Percentiles rank a stretch among this genome's conserved stretches.
These are phyloP conservation scores for Exophiala aquamarina DNA, from an alignment of 2,329 filamentous ascomycete genomes.

Conservation along the genomic window DNA sequence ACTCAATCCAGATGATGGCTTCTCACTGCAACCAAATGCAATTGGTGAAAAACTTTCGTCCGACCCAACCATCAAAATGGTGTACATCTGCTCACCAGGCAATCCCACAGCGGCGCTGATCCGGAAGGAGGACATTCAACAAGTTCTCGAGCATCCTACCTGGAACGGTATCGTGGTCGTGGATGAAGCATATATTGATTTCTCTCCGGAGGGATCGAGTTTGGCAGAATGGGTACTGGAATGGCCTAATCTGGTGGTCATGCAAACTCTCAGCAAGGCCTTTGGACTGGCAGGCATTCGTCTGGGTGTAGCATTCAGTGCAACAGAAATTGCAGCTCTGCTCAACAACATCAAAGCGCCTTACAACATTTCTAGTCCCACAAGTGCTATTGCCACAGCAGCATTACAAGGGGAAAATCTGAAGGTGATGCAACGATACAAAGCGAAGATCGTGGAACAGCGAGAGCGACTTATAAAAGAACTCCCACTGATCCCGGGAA, in stretches of 20 bases:
- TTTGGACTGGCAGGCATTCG: slow-evolving; percentile 95
- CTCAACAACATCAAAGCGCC: slow-evolving; percentile 94
- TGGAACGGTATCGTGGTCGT: slow-evolving; percentile 95
- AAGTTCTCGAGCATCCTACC: slow-evolving; percentile 76
- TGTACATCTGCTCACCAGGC: slow-evolving; percentile 91
- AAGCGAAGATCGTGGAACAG: slow-evolving; percentile 70
- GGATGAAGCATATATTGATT: slow-evolving; percentile 97
- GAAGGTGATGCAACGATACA: slow-evolving; percentile 69
- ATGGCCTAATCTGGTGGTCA: slow-evolving; percentile 92
- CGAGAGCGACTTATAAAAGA: slow-evolving; percentile 72
- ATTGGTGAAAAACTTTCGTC: slow-evolving; percentile 66
- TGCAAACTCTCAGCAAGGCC: slow-evolving; percentile 98
- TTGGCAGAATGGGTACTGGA: slow-evolving; percentile 89
- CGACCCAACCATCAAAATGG: slow-evolving; percentile 73
- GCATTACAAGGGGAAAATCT: slow-evolving; percentile 70
- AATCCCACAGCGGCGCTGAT: slow-evolving; percentile 87
- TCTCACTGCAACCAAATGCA: slow-evolving; percentile 69
- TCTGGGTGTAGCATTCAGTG: slow-evolving; percentile 80
- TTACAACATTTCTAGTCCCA: slow-evolving; percentile 91
- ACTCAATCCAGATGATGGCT: slow-evolving; percentile 68
- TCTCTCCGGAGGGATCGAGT: slow-evolving; percentile 74
- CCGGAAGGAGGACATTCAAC: slow-evolving; percentile 69
- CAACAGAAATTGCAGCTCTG: slow-evolving; percentile 70
- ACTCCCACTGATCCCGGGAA: slow-evolving; percentile 71
- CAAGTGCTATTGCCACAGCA: slow-evolving; percentile 73